Base-by-base conservation (phyloP, 2,329 filamentous ascomycete genomes). In the Xylaria sp. region DNA sequence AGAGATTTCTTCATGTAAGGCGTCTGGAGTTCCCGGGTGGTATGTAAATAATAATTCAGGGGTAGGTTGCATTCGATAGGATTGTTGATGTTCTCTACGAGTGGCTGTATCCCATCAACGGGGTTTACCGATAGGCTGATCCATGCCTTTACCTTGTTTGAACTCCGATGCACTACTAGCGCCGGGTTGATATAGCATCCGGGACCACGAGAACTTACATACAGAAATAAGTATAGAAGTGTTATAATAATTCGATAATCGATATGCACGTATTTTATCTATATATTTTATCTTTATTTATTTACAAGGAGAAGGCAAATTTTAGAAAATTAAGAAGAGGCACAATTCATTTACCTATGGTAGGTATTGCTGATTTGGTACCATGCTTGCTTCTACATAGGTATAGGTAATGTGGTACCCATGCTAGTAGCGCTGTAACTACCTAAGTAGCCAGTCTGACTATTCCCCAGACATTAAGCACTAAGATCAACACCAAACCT, bases 101-200 rank as follows among this genome's bases (percentile, higher is more conserved):
- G 45, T 32, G 30, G 36, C n/a, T 24, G 61, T 17, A 32, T 27
- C 19, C 24, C 24, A 50, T 11, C 14, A 30, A 65, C 57, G 62
- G 66, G 62, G 58, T 54, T 65, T 68, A 62, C 66, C 66, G 61
- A 12, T 11, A 55, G 48, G 32, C 36, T 27, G 11, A 42, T n/a
- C 11, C 53, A 39, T 60, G 9, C 51, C 48, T 54, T 68, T 68
- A 64, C 68, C 68, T 32, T 51, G 36, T 69, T 69, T 55, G 61
- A 61, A 68, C 68, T 69, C 65, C 64, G 68, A 67, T 42, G 57
- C 32, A 39, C 53, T 39, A 36, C 9, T 19, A 47, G 34, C 34
- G 34, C 34, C 34, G 34, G 34, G 42, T 45, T n/a, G 39, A 45
- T 45, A 45, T 47, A 8, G 17, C 8, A 47, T 8, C 17, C 17